A percentile compares a stretch with the other conserved stretches of the same genome.
Evolutionary conservation across 441 rosid species (phyloP).

Genomic region (Populus hybrid): DNA sequence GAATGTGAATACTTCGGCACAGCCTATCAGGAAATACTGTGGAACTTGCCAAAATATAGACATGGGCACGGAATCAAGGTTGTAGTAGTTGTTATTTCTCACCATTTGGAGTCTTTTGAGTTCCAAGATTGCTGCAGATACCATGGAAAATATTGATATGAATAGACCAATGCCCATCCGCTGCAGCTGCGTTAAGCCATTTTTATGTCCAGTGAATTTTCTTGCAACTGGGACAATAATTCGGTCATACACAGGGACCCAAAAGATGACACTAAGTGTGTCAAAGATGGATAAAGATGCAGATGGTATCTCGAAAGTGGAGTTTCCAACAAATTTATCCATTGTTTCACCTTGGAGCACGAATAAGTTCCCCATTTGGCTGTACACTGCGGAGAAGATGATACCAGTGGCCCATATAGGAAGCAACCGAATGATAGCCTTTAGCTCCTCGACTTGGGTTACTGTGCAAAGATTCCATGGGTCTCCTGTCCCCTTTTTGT

Average conservation of each 20-base stretch:
- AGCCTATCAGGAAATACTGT: conserved; percentile 70
- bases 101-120: conserved; percentile 45
- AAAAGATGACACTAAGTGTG: conserved; percentile 73
- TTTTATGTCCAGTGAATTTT: conserved; percentile 56
- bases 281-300: conserved; percentile 80
- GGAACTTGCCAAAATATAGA: conserved; percentile 82
- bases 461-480: conserved; percentile 80
- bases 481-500: conserved; percentile 38
- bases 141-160: conserved; percentile 66
- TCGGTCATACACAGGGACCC: conserved; percentile 72
- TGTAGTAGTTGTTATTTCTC: conserved; percentile 49
- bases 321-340: conserved; percentile 60
- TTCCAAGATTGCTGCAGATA: conserved; percentile 57
- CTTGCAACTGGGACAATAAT: conserved; percentile 56
- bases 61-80: conserved; percentile 45
- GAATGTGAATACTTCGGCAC: conserved; percentile 83
- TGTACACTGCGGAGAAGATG: conserved; percentile 62
- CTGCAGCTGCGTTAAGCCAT: conserved; percentile 78
- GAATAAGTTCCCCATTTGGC: conserved; percentile 76
- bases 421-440: conserved; percentile 58
- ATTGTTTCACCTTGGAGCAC: conserved; percentile 74
- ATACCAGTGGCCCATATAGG: conserved; percentile 87
- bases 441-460: conserved; percentile 83
- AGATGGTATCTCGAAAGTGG: conserved; percentile 60
- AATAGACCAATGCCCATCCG: conserved; percentile 82